These are phyloP conservation scores for Talaromyces pinophilus DNA, from an alignment of 2,329 filamentous ascomycete genomes.

Conservation along the genomic window DNA sequence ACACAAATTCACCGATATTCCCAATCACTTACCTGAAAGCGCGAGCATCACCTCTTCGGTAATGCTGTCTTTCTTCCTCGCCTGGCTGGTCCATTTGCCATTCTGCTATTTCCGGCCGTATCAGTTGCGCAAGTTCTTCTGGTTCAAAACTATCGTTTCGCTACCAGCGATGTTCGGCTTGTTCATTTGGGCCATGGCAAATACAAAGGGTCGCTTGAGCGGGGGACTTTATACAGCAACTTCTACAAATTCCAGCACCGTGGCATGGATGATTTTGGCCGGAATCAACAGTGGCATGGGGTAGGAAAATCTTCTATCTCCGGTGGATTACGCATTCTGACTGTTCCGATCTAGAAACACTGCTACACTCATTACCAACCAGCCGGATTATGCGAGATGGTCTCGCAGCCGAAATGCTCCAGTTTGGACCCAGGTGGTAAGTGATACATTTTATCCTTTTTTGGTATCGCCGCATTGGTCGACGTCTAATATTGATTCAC, in stretches of 20 bases:
- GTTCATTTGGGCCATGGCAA: conserved; percentile 46
- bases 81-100: conserved; percentile 45
- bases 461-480: neutral
- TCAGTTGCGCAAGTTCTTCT: conserved; percentile 50
- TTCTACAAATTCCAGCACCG: conserved; percentile 19
- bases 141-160: conserved; percentile 46
- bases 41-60: conserved; percentile 39
- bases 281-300: conserved; percentile 45
- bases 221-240: conserved; percentile 30
- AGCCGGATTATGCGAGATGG: conserved; percentile 50
- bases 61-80: conserved; percentile 43
- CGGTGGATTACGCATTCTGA: neutral
- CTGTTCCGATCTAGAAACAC: conserved; percentile 27
- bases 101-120: conserved; percentile 49
- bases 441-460: neutral
- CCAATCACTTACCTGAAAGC: conserved; percentile 35
- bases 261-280: conserved; percentile 43
- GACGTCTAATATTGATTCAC: neutral
- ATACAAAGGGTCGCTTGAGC: conserved; percentile 38
- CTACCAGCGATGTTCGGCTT: conserved; percentile 41
- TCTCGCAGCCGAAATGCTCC: conserved; percentile 35
- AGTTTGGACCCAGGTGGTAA: conserved; percentile 43
- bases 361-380: conserved; percentile 45
- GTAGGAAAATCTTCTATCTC: neutral
- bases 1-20: conserved; percentile 34